These are phyloP conservation scores for Eimeria mitis DNA, from an alignment of 169 alveolate genomes.

Conservation along the genomic window DNA sequence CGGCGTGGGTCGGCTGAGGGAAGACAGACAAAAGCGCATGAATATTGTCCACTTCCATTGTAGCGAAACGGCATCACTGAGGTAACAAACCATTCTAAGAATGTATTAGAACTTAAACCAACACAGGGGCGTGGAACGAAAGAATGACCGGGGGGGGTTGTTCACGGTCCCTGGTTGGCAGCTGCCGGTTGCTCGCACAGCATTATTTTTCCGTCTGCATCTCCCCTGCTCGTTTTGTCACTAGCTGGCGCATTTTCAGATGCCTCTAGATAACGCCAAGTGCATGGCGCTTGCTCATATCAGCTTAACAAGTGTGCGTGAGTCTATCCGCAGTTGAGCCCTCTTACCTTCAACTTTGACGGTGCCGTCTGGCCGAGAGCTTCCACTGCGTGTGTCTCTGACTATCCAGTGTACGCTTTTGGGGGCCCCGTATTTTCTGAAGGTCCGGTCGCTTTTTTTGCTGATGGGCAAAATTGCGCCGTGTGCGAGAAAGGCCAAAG, in stretches of 20 bases:
- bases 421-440: slow-evolving; percentile 63
- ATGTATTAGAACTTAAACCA: not conserved
- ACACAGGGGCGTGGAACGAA: no score
- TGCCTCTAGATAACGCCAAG: not conserved
- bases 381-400: slow-evolving; percentile 35
- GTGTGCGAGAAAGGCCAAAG: slow-evolving; percentile 76
- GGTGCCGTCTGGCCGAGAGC: slow-evolving; percentile 23
- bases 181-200: not conserved
- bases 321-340: not conserved
- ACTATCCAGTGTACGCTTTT: slow-evolving; percentile 79
- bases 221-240: not conserved
- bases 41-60: not conserved
- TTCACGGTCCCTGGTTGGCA: not conserved
- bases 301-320: not conserved
- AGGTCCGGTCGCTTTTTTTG: not conserved
- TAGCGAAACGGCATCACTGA: not conserved
- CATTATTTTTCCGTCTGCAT: not conserved
- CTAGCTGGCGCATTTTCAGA: not conserved
- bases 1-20: slow-evolving; percentile 45
- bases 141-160: not conserved
- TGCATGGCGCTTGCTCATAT: not conserved
- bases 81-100: not conserved
- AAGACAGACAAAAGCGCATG: not conserved
- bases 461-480: slow-evolving; percentile 75
- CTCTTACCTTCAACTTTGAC: slow-evolving; percentile 38